Evolutionary conservation across 805 yeast genomes (phyloP).

Genomic region (Grigorovia jiainica): DNA sequence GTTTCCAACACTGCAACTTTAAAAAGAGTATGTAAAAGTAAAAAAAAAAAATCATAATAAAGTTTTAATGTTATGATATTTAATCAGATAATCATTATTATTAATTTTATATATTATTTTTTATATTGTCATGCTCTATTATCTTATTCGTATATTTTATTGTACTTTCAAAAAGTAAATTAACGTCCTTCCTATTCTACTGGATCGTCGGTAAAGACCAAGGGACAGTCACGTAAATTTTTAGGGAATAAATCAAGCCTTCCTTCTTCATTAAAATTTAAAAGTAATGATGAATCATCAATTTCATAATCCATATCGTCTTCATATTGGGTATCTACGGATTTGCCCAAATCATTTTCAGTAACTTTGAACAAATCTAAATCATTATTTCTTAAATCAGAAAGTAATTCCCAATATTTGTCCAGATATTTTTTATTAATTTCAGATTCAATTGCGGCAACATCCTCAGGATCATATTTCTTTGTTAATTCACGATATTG

Average conservation of each 20-base stretch:
- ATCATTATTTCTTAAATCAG: conserved; percentile 6
- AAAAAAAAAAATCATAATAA: no score
- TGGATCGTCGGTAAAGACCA: conserved; percentile 2
- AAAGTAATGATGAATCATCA: background rate
- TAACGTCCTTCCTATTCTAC: background rate
- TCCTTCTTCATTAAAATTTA: conserved; percentile 6
- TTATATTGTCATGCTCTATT: no score
- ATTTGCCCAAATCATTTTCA: background rate
- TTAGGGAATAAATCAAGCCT: conserved; percentile 3
- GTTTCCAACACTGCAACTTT: no score
- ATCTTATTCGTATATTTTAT: no score
- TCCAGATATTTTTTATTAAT: conserved; percentile 7
- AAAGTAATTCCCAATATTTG: conserved; percentile 9
- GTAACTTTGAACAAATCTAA: conserved; percentile 6
- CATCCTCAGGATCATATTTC: conserved; percentile 3
- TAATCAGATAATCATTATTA: no score
- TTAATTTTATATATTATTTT: no score
- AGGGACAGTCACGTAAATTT: background rate
- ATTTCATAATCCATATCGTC: background rate
- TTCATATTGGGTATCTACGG: background rate
- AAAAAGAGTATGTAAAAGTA: no score
- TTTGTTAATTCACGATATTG: conserved; percentile 12
- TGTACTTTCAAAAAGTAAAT: no score
- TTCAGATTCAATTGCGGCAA: conserved; percentile 1
- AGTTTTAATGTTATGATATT: no score